These are phyloP conservation scores for Cucurbita moschata DNA, from an alignment of 306 rosid genomes.

Conservation along the genomic window DNA sequence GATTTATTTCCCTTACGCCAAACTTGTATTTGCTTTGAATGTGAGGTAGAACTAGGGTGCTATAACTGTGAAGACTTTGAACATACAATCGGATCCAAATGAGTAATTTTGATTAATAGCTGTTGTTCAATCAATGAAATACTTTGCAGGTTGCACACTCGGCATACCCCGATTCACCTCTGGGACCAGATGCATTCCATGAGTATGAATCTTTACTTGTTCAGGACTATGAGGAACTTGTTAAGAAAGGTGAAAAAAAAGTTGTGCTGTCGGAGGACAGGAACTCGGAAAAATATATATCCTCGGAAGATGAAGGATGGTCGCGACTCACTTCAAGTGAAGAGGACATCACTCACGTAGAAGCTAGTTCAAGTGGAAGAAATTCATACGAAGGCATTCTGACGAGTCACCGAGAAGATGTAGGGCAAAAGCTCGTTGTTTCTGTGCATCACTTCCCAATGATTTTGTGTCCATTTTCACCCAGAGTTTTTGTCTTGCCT, in stretches of 20 bases:
- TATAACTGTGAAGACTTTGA: background rate
- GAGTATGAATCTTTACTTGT: conserved; percentile 79
- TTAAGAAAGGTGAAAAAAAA: conserved; percentile 34
- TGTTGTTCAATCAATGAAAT: conserved; percentile 5
- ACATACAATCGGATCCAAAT: background rate
- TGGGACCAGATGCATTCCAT: conserved; percentile 88
- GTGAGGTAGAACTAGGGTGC: background rate
- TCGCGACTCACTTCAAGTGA: conserved; percentile 30
- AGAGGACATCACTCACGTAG: conserved; percentile 28
- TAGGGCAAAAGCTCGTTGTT: conserved; percentile 43
- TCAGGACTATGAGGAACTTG: conserved; percentile 86
- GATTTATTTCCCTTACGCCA: background rate
- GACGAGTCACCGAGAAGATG: conserved; percentile 31
- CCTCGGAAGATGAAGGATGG: conserved; percentile 38
- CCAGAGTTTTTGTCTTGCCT: conserved; percentile 89
- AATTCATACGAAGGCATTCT: conserved; percentile 27
- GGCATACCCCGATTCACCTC: conserved; percentile 72
- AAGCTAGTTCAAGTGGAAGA: conserved; percentile 52
- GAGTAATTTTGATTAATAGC: background rate
- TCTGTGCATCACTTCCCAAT: conserved; percentile 83
- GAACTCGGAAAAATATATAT: conserved; percentile 20
- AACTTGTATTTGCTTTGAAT: background rate
- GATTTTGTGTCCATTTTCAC: conserved; percentile 78
- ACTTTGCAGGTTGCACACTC: conserved; percentile 61
- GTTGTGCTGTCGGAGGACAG: conserved; percentile 15